These are phyloP conservation scores for Gossypium thurberi DNA, from an alignment of 345 rosid species.

Conservation along the genomic window DNA sequence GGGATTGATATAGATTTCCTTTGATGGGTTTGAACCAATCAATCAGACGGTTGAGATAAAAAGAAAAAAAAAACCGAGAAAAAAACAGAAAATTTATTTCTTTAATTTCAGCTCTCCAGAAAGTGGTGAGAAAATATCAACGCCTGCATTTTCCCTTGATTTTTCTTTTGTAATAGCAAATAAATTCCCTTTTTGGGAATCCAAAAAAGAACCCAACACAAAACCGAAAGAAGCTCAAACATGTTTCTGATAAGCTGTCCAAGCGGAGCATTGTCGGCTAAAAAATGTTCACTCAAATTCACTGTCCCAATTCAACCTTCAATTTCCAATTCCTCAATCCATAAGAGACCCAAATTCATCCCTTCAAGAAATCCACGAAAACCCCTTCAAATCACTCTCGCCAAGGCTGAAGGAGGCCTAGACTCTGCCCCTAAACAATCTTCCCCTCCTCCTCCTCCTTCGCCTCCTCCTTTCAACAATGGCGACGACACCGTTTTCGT, in stretches of 20 bases:
- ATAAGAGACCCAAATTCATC: conserved; percentile 22
- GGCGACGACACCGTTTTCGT: conserved; percentile 48
- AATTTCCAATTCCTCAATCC: conserved; percentile 17
- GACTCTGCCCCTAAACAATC: conserved; percentile 36
- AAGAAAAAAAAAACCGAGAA: too few species aligned
- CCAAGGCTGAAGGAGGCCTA: conserved; percentile 55
- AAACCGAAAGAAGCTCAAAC: neutral
- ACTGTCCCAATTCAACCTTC: conserved; percentile 27
- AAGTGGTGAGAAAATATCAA: too few species aligned
- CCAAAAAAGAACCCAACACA: neutral
- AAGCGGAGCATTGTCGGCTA: conserved; percentile 40
- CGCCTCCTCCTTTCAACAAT: conserved; percentile 17
- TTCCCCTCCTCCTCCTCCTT: conserved; percentile 15
- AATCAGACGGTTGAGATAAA: too few species aligned
- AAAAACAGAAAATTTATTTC: too few species aligned
- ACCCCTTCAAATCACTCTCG: conserved; percentile 33
- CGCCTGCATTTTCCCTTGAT: too few species aligned
- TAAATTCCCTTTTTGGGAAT: neutral
- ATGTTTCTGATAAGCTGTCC: conserved; percentile 58
- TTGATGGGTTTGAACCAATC: too few species aligned
- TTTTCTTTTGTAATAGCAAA: too few species aligned
- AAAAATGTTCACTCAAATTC: conserved; percentile 19
- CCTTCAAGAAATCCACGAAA: conserved; percentile 12
- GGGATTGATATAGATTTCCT: too few species aligned
- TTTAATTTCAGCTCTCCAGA: too few species aligned